Evolutionary conservation across 768 basidiomycete genomes (phyloP), one percentile per base, ranked within the genome.

Genomic region (Collybia mongolica): DNA sequence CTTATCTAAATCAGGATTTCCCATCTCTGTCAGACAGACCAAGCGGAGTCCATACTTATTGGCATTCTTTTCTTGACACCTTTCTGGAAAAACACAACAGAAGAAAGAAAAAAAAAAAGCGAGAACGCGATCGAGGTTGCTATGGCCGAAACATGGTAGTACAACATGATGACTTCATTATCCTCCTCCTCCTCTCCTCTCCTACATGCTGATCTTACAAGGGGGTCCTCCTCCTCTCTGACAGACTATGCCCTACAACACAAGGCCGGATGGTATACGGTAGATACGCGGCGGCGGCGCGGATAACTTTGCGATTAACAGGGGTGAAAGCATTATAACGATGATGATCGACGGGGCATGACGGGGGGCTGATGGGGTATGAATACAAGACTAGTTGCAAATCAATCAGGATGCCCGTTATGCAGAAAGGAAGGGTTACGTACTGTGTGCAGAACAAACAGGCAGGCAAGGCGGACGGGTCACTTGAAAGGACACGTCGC

Each of bases 401-500:
- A 28, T 28, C 45, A 23, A 39, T 51, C 23, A 44, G 19, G 20
- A 26, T 46, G 26, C n/a, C 26, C 26, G 26, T 28, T 32, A 28
- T 45, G 39, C 2, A 28, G 15, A 32, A 44, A 39, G n/a, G n/a
- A n/a, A n/a, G n/a, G n/a, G n/a, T n/a, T n/a, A 37, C 52, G 45
- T 40, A 40, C 49, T 45, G 43, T 29, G 41, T 40, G 19, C 28
- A 52, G 32, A 37, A 23, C 23, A 28, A 18, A 15, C 24, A 11
- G n/a, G 55, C 56, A 26, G 37, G 58, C 53, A 40, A 24, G 18
- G 24, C 15, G 35, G 44, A 36, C 19, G 40, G 8, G 55, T 73
- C 65, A 81, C 62, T 73, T 79, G 82, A 86, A 85, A 38, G 84
- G 84, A 73, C 86, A 88, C 60, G 71, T 74, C 29, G 82, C 78